These are phyloP conservation scores for Vitis riparia DNA, from an alignment of 164 flowering plant genomes.

Conservation along the genomic window DNA sequence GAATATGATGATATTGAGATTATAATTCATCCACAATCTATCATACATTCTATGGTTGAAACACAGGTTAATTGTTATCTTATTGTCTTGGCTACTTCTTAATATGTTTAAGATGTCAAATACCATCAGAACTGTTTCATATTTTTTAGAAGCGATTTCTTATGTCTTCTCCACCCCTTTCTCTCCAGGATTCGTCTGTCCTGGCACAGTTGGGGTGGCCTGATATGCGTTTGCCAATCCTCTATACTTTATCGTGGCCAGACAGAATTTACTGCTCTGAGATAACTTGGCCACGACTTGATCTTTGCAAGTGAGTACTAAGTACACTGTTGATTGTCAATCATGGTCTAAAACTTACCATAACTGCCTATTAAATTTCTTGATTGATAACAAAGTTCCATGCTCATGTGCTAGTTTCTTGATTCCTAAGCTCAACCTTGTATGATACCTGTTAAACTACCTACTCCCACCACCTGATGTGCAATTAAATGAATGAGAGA, in stretches of 20 bases:
- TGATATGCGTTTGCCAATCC: slow-evolving; percentile 97
- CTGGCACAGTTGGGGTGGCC: slow-evolving; percentile 98
- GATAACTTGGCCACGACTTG: slow-evolving; percentile 97
- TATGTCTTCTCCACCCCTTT: not conserved
- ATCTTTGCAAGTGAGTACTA: slow-evolving; percentile 83
- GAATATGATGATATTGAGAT: slow-evolving; percentile 93
- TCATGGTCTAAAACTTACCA: no score
- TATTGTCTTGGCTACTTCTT: slow-evolving; percentile 4
- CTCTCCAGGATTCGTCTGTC: slow-evolving; percentile 86
- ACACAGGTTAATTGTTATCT: slow-evolving; percentile 67
- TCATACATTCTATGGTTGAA: slow-evolving; percentile 96
- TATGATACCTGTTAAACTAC: no score
- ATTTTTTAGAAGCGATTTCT: not conserved
- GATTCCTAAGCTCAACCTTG: no score
- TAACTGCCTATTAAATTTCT: no score
- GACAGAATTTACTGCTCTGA: slow-evolving; percentile 91
- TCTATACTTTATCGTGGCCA: slow-evolving; percentile 97
- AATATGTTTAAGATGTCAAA: not conserved
- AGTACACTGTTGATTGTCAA: slow-evolving; percentile 3
- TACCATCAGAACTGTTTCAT: not conserved
- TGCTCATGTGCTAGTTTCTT: no score
- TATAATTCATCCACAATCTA: slow-evolving; percentile 94
- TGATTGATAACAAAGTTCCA: no score
- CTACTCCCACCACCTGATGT: no score
- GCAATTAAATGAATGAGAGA: no score